These are phyloP conservation scores for Cephalotrichum gorgonifer DNA, from an alignment of 2,329 filamentous ascomycete species.

Conservation along the genomic window DNA sequence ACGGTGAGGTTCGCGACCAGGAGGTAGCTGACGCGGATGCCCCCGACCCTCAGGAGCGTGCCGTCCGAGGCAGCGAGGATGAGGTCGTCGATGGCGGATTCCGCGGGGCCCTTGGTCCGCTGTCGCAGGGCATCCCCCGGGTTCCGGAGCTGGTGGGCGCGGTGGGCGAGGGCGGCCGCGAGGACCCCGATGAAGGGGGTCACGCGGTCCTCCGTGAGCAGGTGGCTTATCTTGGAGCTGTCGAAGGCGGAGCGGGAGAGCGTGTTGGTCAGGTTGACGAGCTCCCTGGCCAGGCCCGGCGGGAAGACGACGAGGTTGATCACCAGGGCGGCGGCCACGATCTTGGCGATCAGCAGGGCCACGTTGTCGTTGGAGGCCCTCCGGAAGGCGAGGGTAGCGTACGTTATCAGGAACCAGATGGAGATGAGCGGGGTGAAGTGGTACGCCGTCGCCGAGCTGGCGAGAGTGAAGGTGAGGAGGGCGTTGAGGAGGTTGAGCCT, in stretches of 20 bases:
- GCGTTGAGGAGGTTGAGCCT: constrained; percentile 47
- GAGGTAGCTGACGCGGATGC: constrained; percentile 5
- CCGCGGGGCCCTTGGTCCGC: not conserved
- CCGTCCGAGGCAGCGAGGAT: not conserved
- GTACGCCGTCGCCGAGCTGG: constrained; percentile 39
- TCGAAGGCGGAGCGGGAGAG: constrained; percentile 38
- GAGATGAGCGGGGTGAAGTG: constrained; percentile 48
- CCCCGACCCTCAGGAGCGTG: not conserved
- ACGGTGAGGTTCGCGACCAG: constrained; percentile 10
- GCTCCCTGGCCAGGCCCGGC: constrained; percentile 15
- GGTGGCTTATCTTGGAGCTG: constrained; percentile 35
- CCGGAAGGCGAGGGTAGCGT: constrained; percentile 34
- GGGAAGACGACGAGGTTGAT: constrained; percentile 21
- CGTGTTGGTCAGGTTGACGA: constrained; percentile 19
- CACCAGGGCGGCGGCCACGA: constrained; percentile 30
- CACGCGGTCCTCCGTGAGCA: constrained; percentile 40
- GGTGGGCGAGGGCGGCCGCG: constrained; percentile 28
- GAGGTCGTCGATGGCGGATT: not conserved
- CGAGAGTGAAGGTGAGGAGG: constrained; percentile 43
- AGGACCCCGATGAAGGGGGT: constrained; percentile 48
- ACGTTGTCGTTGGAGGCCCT: constrained; percentile 29
- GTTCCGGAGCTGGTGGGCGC: constrained; percentile 10
- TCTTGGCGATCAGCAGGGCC: constrained; percentile 33
- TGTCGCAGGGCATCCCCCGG: not conserved
- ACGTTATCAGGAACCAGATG: constrained; percentile 54